A percentile compares a stretch with the other conserved stretches of the same genome.
Conservation (phyloP, 129 eudicot genomes). For the Dittrichia graveolens region DNA sequence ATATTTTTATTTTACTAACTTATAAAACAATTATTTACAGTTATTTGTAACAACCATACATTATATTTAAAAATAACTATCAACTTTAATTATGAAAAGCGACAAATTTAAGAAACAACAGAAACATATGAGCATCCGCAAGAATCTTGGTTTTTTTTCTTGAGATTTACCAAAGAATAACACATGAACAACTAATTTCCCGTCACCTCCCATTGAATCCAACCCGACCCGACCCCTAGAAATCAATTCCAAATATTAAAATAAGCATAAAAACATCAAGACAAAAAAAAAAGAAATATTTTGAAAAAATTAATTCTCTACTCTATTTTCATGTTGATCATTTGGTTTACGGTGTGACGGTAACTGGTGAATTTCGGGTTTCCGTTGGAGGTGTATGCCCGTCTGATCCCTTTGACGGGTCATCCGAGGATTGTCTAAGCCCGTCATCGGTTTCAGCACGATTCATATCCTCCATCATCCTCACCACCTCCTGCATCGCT, state of each 20-base stretch:
- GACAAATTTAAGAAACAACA: constrained; percentile 20
- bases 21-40: too few relatives aligned
- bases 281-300: background rate
- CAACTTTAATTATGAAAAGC: background rate
- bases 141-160: constrained; percentile 32
- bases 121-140: constrained; percentile 22
- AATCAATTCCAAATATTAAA: constrained; percentile 25
- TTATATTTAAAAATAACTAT: background rate
- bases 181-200: constrained; percentile 40
- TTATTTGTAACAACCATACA: background rate
- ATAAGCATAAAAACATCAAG: constrained; percentile 38
- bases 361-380: constrained; percentile 58
- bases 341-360: constrained; percentile 54
- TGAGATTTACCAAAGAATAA: constrained; percentile 39
- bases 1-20: too few relatives aligned
- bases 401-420: constrained; percentile 79
- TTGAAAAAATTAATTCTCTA: constrained; percentile 33
- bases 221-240: constrained; percentile 28
- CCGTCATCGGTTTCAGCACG: constrained; percentile 77
- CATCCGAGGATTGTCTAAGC: constrained; percentile 77
- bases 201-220: constrained; percentile 35
- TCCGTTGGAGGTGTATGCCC: constrained; percentile 76
- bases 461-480: constrained; percentile 79
- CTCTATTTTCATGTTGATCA: constrained; percentile 31
- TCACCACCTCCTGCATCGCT: constrained; percentile 72